Evolutionary conservation across 2,329 filamentous ascomycete genomes (phyloP), one percentile per base, ranked within the genome.

Genomic region (Ceratocystis eucalypticola): DNA sequence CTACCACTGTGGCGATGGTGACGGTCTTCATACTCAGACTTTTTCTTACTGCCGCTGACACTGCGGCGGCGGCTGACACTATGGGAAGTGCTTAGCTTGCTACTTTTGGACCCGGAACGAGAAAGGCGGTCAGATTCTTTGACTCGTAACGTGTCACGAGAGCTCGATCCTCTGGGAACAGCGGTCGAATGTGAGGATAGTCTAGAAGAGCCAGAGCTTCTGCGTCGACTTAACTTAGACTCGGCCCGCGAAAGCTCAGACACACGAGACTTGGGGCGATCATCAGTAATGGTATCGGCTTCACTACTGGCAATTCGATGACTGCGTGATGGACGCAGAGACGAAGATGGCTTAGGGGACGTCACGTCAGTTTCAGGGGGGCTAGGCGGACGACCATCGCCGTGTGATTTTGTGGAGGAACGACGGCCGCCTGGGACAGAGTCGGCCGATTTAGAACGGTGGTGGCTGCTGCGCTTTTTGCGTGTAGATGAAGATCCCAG

Each of bases 301-400:
- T 67, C 66, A 25, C 63, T 67, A 30, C 41, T 64, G 22, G 50
- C 50, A 15, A 67, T 53, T 41, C 66, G 63, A 46, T 63, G 63
- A 41, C 57, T 67, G 8, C 66, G 66, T 4, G 62, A 67, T 8
- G 66, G 61, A 17, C 66, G 66, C 33, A 61, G 55, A 15, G 62
- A 65, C 17, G 57, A 59, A 17, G 46, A 45, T 15, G 57, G 63
- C 22, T 67, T 64, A 15, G 63, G 63, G 12, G 76, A 78, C 1
- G 82, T 82, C 20, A 85, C 69, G 67, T 86, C 84, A 3, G 84
- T 87, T 69, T 86, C 84, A 1, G 84, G 84, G 1, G 84, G 84
- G 65, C 81, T 87, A 2, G 83, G 84, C n/a, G 84, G 80, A 69
- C 84, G 77, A 57, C 75, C 72, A 62, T 74, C 78, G 71, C 76